Conservation (phyloP, 495 filamentous ascomycete genomes). For the Aspergillus carlsbadensis region DNA sequence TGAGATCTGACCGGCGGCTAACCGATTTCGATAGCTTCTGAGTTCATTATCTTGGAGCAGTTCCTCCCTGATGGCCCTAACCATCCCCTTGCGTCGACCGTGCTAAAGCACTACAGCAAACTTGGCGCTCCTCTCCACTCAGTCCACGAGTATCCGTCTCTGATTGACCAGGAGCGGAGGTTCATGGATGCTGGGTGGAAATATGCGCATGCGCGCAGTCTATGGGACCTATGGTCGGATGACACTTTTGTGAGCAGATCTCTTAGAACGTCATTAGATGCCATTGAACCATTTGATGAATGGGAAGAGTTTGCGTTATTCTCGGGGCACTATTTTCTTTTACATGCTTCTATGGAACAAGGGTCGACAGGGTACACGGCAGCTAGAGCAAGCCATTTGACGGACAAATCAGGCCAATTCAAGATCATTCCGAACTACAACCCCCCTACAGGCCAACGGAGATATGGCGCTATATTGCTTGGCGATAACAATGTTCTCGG, state of each 20-base stretch:
- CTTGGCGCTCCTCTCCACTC: constrained; percentile 73
- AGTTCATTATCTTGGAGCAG: constrained; percentile 91
- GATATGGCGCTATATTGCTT: constrained; percentile 47
- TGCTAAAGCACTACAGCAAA: constrained; percentile 83
- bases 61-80: constrained; percentile 71
- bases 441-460: constrained; percentile 22
- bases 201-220: constrained; percentile 54
- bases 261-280: constrained; percentile 58
- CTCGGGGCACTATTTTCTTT: constrained; percentile 79
- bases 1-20: not conserved
- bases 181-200: constrained; percentile 68
- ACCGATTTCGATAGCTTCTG: constrained; percentile 27
- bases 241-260: constrained; percentile 55
- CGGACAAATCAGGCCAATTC: constrained; percentile 20
- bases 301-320: constrained; percentile 95
- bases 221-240: constrained; percentile 80
- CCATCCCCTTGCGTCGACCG: constrained; percentile 85
- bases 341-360: constrained; percentile 53
- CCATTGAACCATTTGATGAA: constrained; percentile 84
- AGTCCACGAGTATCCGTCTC: constrained; percentile 65
- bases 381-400: not conserved
- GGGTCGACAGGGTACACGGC: not conserved
- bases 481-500: constrained; percentile 38
- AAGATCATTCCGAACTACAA: constrained; percentile 21
- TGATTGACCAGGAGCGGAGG: constrained; percentile 60